Conservation (phyloP, 306 rosid species). For the Fragaria vesca region DNA sequence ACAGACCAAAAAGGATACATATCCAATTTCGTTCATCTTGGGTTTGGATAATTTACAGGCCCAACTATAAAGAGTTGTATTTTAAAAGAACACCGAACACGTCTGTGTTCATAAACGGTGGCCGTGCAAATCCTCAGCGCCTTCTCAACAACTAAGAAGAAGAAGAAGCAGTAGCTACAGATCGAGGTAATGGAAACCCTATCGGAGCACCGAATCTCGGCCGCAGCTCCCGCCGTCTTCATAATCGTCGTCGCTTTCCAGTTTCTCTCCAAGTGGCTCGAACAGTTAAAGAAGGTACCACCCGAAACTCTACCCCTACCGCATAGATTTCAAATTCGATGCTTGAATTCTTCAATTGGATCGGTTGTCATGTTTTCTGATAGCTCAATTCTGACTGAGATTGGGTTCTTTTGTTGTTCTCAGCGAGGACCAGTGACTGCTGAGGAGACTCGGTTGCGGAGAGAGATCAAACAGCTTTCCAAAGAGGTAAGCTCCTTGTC, state of each 20-base stretch:
- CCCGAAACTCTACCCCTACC: no score
- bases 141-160: no score
- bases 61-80: no score
- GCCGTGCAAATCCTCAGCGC: no score
- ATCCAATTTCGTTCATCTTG: no score
- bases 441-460: constrained; percentile 46
- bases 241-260: constrained; percentile 55
- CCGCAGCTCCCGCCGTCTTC: constrained; percentile 65
- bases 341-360: neutral
- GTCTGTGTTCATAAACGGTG: no score
- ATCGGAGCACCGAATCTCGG: constrained; percentile 40
- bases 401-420: constrained; percentile 12
- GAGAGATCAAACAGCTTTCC: constrained; percentile 66
- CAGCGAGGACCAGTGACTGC: constrained; percentile 47
- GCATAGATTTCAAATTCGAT: neutral
- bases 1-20: no score
- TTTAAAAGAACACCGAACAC: no score
- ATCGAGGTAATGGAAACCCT: constrained; percentile 31
- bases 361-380: neutral
- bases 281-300: constrained; percentile 51
- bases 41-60: no score
- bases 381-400: neutral
- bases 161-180: neutral
- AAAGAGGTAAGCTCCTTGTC: constrained; percentile 77
- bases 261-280: constrained; percentile 50